Conservation (phyloP, 768 basidiomycete species). For the Naganishia kalamii region DNA sequence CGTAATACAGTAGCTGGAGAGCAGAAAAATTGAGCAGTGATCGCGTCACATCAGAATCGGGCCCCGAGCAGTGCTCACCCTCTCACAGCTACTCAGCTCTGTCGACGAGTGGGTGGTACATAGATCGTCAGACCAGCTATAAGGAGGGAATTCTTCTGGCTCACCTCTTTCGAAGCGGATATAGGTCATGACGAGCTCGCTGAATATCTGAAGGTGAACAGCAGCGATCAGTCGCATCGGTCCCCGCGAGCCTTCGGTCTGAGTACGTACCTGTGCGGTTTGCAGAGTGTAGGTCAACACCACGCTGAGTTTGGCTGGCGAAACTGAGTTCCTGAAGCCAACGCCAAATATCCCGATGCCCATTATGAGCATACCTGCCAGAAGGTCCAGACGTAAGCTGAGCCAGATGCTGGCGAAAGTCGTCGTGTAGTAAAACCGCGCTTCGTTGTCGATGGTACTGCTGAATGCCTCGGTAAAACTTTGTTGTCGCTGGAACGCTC, state of each 20-base stretch:
- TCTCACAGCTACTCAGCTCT: no score
- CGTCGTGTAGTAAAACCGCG: conserved; percentile 21
- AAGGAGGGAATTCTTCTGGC: no score
- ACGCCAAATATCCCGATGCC: conserved; percentile 67
- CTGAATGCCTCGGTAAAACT: conserved; percentile 23
- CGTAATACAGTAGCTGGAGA: conserved; percentile 81
- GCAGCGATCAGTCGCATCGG: no score
- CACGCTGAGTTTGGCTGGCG: conserved; percentile 60
- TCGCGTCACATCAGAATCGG: no score
- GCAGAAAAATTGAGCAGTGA: no score
- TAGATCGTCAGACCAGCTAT: no score
- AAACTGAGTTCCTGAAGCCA: conserved; percentile 55
- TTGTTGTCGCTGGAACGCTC: conserved; percentile 21
- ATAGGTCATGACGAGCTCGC: no score
- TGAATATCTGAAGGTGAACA: no score
- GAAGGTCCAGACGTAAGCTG: conserved; percentile 59
- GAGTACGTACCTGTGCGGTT: not conserved
- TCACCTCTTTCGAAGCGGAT: no score
- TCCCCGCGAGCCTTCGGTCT: not conserved
- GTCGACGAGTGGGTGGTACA: no score
- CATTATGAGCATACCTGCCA: conserved; percentile 61
- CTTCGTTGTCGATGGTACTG: conserved; percentile 1
- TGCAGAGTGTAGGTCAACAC: conserved; percentile 55
- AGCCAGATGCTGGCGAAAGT: conserved; percentile 51
- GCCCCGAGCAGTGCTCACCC: no score